Base-by-base conservation (phyloP, 768 basidiomycete genomes). In the Suillus discolor region DNA sequence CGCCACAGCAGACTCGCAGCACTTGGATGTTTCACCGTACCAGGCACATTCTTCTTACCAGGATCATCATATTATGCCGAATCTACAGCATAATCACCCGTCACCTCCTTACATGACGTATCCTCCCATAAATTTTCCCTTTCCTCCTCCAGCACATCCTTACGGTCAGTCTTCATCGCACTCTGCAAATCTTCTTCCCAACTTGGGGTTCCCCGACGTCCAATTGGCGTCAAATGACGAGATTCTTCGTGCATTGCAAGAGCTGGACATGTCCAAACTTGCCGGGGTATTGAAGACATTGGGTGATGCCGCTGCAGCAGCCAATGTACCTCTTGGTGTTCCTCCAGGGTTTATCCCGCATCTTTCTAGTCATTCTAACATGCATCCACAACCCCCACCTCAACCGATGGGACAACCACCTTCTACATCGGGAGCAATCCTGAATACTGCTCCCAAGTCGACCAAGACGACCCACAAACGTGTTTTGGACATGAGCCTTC, bases 231-330 rank as follows among this genome's bases (percentile, higher is more conserved):
- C 89, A 31, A 90, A 86, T 70, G 92, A 93, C 57, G 89, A 92
- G 66, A 84, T 93, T 54, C 77, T 93, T 53, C 90, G 88, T 41
- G 87, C 86, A 13, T 76, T 93, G 59, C 91, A 93, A 73, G 86
- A 88, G 57, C 79, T 93, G 66, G 92, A 93, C 69, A 69, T 78
- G 12, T 82, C 88, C 61, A 91, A 88, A 78, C 85, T 93, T 64
- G 85, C 89, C 0, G 83, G 80, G 62, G 89, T 87, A 13, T 80
- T 93, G 65, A 89, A 86, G 73, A 84, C 85, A 9, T 78, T 92
- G 1, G 86, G 86, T 11, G 89, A 89, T 41, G 85, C 85, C 20
- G 81, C 86, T 1, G 79, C 81, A 31, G 79, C 80, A 13, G 79
- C 82, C 20, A 82, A 78, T 65, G 70, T 75, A 5, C 74, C 82